Evolutionary conservation across 2,329 filamentous ascomycete genomes (phyloP), one percentile per base, ranked within the genome.

Genomic region (Aspergillus pseudoterreus): DNA sequence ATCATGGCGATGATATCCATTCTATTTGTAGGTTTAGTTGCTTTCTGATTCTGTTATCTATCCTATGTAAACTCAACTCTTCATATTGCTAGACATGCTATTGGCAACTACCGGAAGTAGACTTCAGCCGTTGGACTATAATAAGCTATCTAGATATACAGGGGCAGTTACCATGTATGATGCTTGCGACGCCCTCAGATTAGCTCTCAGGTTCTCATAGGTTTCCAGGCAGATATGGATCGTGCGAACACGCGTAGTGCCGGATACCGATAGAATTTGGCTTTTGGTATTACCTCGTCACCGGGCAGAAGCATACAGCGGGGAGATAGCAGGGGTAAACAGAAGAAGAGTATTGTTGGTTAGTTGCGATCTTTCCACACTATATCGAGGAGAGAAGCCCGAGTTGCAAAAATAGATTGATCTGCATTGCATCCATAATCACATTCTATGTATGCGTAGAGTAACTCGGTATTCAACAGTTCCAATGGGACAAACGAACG

Each of bases 231-330:
- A 59, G 49, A 47, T 43, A 27, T 53, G 9, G 36, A 54, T 42
- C 19, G 45, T 38, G 49, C 27, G 56, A 47, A 60, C 55, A 50
- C 43, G 50, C 48, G 47, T 27, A 45, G 51, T 55, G 64, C 64
- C 65, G 71, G 72, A 71, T 75, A 71, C 61, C 71, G 57, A 72
- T 56, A 71, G 72, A 71, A 63, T 75, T 74, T 75, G 72, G 72
- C 72, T 74, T 74, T 66, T 70, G 63, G 67, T 68, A 48, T 39
- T 53, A 39, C 54, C 61, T 74, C 71, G 66, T 74, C 71, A 74
- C 59, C 43, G 70, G 70, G 67, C 67, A 46, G 30, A 17, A 45
- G 30, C 10, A 45, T 17, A 45, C n/a, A 19, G 27, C 3, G 14
- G 14, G 19, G 50, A 38, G 36, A 27, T 22, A 43, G 22, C 8